phyloP scores from a whole-genome alignment of 2,329 filamentous ascomycete species.

The Venturia aucupariae region DNA sequence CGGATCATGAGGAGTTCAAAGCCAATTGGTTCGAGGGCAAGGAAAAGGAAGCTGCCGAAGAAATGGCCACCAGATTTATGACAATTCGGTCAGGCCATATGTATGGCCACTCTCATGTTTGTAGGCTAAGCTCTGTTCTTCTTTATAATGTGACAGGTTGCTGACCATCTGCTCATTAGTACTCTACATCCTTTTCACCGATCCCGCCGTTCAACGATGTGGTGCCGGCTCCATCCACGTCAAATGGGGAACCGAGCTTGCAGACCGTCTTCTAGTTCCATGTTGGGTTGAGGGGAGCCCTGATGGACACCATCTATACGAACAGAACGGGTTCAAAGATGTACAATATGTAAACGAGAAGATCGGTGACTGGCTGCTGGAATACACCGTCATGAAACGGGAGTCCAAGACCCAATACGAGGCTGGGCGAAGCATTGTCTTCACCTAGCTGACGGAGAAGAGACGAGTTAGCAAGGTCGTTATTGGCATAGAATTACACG shows the following conservation, averaged over 20 bases:
- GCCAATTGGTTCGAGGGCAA: slow-evolving; percentile 6
- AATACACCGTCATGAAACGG: slow-evolving; percentile 16
- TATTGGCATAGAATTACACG: not conserved
- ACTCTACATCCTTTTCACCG: slow-evolving; percentile 27
- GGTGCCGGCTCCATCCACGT: slow-evolving; percentile 30
- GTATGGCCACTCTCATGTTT: slow-evolving; percentile 10
- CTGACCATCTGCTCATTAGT: slow-evolving; percentile 19
- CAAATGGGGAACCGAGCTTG: slow-evolving; percentile 30
- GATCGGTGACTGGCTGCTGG: slow-evolving; percentile 15
- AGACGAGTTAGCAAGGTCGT: not conserved
- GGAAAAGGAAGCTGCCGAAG: slow-evolving; percentile 14
- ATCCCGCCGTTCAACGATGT: slow-evolving; percentile 28
- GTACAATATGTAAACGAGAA: slow-evolving; percentile 17
- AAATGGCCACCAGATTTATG: slow-evolving; percentile 12
- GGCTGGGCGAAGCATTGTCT: slow-evolving; percentile 9
- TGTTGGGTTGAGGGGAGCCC: slow-evolving; percentile 23
- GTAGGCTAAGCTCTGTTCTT: not conserved
- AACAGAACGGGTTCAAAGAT: slow-evolving; percentile 20
- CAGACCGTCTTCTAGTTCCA: slow-evolving; percentile 23
- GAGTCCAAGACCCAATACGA: slow-evolving; percentile 9
- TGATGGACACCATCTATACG: slow-evolving; percentile 21
- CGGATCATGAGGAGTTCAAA: slow-evolving; percentile 17
- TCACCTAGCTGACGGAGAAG: not conserved
- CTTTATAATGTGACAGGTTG: not conserved
- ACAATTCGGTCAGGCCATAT: not conserved